Conservation (phyloP, 75 land plant genomes). For the Azolla pinnata region DNA sequence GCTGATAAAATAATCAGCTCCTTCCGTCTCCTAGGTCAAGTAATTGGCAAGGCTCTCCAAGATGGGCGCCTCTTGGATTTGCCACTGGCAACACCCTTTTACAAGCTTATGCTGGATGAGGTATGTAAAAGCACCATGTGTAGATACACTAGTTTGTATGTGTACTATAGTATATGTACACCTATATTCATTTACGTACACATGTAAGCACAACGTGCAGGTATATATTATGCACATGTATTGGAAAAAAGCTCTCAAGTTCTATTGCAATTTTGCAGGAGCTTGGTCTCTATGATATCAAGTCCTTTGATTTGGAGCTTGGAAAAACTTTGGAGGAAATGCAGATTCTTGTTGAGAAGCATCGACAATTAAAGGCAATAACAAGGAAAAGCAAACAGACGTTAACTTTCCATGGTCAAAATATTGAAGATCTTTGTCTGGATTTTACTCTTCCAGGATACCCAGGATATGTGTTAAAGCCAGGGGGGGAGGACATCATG, state of each 20-base stretch:
- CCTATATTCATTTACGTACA: too few species aligned
- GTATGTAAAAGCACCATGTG: too few species aligned
- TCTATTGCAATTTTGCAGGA: constrained; percentile 35
- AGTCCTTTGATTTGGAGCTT: constrained; percentile 65
- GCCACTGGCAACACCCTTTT: constrained; percentile 62
- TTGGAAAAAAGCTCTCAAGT: background rate
- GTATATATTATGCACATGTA: too few species aligned
- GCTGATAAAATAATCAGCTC: constrained; percentile 23
- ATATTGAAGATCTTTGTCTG: constrained; percentile 65
- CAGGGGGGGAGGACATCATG: constrained; percentile 28
- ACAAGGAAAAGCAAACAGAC: constrained; percentile 2
- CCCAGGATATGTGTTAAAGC: constrained; percentile 39
- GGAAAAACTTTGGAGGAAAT: constrained; percentile 50
- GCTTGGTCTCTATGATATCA: constrained; percentile 52
- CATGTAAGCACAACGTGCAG: too few species aligned
- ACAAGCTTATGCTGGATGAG: constrained; percentile 66
- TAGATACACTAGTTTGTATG: too few species aligned
- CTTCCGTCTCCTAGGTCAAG: constrained; percentile 56
- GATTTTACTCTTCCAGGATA: constrained; percentile 83
- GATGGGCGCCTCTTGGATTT: constrained; percentile 76
- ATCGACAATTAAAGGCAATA: constrained; percentile 24
- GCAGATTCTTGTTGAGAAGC: constrained; percentile 40
- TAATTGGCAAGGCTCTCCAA: constrained; percentile 73
- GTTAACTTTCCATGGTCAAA: constrained; percentile 26
- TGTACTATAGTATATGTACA: too few species aligned